Percentiles rank a stretch among this genome's conserved stretches.
phyloP scores from a whole-genome alignment of 768 basidiomycete genomes.

The Termitomyces titanicus region DNA sequence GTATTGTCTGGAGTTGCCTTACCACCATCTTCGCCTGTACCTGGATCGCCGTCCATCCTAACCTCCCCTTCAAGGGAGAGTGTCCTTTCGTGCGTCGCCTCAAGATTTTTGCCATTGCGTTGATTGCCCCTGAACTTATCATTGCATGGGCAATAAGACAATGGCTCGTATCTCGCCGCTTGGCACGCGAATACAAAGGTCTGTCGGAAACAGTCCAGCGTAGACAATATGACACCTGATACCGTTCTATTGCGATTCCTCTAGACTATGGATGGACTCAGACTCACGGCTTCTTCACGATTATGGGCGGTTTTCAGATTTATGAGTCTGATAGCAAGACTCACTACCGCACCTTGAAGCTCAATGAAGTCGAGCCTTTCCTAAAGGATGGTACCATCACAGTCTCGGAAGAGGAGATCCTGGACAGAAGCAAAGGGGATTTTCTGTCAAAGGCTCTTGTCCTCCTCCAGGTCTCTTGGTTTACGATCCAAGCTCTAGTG shows the following conservation, averaged over 20 bases:
- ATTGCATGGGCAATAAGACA: constrained; percentile 17
- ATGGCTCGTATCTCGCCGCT: constrained; percentile 10
- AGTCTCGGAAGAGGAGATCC: constrained; percentile 18
- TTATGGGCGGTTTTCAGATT: constrained; percentile 23
- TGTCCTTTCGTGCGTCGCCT: not conserved
- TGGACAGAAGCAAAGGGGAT: constrained; percentile 24
- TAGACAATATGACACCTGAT: no score
- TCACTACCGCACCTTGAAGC: not conserved
- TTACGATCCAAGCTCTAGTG: constrained; percentile 8
- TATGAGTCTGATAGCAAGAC: not conserved
- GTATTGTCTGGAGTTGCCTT: constrained; percentile 22
- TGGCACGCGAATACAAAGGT: constrained; percentile 12
- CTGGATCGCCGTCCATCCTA: constrained; percentile 18
- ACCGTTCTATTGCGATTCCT: not conserved
- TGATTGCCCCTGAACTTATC: constrained; percentile 20
- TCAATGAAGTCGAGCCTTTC: not conserved
- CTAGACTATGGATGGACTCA: constrained; percentile 16
- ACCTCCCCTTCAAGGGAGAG: constrained; percentile 14
- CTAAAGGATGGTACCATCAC: not conserved
- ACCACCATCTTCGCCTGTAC: not conserved
- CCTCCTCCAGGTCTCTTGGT: constrained; percentile 26
- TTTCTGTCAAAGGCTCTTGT: constrained; percentile 18
- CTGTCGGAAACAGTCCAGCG: not conserved
- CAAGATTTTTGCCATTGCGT: constrained; percentile 3
- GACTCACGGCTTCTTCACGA: constrained; percentile 22